Conservation (phyloP, 2,329 filamentous ascomycete genomes). For the Hymenoscyphus fraxineus region DNA sequence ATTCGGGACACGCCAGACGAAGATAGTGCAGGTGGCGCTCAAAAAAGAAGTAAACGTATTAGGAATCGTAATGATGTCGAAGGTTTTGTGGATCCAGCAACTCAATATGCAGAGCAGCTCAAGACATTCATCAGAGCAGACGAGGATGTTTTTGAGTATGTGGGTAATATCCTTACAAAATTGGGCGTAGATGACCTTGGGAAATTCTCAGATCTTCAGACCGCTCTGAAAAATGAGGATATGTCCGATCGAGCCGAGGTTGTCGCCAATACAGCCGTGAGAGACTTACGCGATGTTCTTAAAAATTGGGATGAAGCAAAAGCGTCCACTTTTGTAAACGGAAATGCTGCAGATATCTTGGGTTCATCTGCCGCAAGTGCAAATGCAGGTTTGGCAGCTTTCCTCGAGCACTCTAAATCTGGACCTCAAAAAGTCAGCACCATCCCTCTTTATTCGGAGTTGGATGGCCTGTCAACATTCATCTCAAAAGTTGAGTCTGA, state of each 20-base stretch:
- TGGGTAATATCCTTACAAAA: constrained; percentile 28
- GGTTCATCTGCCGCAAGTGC: constrained; percentile 30
- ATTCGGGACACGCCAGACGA: constrained; percentile 54
- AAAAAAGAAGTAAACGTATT: constrained; percentile 63
- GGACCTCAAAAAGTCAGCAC: constrained; percentile 48
- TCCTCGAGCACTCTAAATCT: constrained; percentile 60
- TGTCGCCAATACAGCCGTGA: constrained; percentile 30
- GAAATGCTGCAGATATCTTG: constrained; percentile 33
- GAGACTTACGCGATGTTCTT: constrained; percentile 38
- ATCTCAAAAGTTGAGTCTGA: constrained; percentile 45
- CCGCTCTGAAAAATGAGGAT: constrained; percentile 22
- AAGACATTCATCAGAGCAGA: constrained; percentile 36
- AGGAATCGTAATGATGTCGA: constrained; percentile 54
- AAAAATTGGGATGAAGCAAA: constrained; percentile 39
- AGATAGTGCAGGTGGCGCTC: constrained; percentile 45
- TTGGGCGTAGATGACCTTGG: constrained; percentile 33
- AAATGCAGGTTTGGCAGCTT: constrained; percentile 52
- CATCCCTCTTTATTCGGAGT: constrained; percentile 49
- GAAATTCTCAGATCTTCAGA: constrained; percentile 28
- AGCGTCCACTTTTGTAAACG: constrained; percentile 33
- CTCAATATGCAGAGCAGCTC: constrained; percentile 51
- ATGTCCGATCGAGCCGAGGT: constrained; percentile 20
- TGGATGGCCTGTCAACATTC: constrained; percentile 50
- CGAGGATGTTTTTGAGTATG: constrained; percentile 32
- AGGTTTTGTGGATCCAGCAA: constrained; percentile 50